Evolutionary conservation across 2,329 filamentous ascomycete genomes (phyloP), one percentile per base, ranked within the genome.

Genomic region (Curvularia lunata): DNA sequence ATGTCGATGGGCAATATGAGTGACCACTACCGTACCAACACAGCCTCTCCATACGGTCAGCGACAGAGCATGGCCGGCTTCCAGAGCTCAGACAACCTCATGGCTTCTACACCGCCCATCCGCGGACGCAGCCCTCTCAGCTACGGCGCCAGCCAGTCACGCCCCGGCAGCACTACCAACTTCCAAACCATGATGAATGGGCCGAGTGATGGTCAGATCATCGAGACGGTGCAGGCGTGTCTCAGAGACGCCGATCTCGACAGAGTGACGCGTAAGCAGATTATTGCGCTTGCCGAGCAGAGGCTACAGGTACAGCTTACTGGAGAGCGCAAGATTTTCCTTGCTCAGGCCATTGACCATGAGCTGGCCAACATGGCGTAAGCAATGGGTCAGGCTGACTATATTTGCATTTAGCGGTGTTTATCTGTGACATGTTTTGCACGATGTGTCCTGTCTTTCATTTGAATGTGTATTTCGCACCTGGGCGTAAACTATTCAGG

Each of bases 181-280:
- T 88, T 89, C 80, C 83, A 85, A 64, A 81, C 78, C 45, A 79
- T 77, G 70, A 71, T 74, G 61, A 81, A 81, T 23, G 92, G 91
- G 0, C 91, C 92, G 0, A 91, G 90, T 64, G 93, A 98, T 69
- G 82, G 81, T 45, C 85, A 87, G 59, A 97, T 99, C 64, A 84
- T 91, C 18, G 91, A 96, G 60, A 90, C 91, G 1, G 94, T 98
- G 61, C 90, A 92, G 70, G 82, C 84, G 49, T 95, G 95, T 68
- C 82, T 99, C 61, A 80, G 84, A 16, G 94, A 97, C 71, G 92
- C 97, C 0, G 94, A 99, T 76, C 83, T 99, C 41, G 95, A 99
- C 75, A 94, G 86, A n/a, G 91, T 98, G 47, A 99, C 95, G 6
- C 99, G 98, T 87, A 99, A 99, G 82, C 94, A 98, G 80, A 80